phyloP scores from a whole-genome alignment of 1,284 basidiomycete genomes.

The Ustilago cynodontis region DNA sequence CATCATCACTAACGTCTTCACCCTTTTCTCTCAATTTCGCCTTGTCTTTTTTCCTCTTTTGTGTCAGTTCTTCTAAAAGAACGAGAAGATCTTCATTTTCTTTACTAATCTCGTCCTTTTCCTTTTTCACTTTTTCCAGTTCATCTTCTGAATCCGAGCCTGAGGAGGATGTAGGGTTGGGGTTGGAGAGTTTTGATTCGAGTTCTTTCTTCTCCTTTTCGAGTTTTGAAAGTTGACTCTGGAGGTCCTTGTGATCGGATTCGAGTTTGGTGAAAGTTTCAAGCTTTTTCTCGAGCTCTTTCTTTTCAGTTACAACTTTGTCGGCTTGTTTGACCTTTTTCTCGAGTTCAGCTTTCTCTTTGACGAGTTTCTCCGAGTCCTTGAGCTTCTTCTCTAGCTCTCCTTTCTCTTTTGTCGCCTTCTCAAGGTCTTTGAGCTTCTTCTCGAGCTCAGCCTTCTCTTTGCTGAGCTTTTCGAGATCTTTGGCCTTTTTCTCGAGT shows the following conservation, averaged over 20 bases:
- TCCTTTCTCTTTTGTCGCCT: constrained; percentile 38
- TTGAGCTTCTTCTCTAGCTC: constrained; percentile 17
- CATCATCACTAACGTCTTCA: constrained; percentile 77
- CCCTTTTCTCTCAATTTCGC: constrained; percentile 79
- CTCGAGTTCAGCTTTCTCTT: constrained; percentile 24
- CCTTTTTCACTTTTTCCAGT: constrained; percentile 31
- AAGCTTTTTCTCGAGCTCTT: constrained; percentile 18
- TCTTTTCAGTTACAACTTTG: constrained; percentile 39
- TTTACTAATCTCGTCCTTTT: constrained; percentile 80
- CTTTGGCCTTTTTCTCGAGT: constrained; percentile 26
- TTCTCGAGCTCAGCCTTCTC: constrained; percentile 76
- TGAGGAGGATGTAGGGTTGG: constrained; percentile 4
- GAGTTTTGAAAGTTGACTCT: too few species aligned
- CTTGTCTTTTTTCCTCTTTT: constrained; percentile 87
- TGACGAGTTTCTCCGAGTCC: constrained; percentile 7
- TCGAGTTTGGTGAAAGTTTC: too few species aligned
- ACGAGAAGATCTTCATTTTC: constrained; percentile 96
- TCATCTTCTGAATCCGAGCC: not conserved
- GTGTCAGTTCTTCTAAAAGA: constrained; percentile 88
- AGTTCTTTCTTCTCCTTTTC: constrained; percentile 19
- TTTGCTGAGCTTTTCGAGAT: constrained; percentile 87
- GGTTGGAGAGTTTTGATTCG: constrained; percentile 16
- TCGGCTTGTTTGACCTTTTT: constrained; percentile 28
- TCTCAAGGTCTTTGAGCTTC: constrained; percentile 37
- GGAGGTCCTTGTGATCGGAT: too few species aligned